Evolutionary conservation across 768 basidiomycete genomes (phyloP).

Genomic region (Fomitopsis pulvina): DNA sequence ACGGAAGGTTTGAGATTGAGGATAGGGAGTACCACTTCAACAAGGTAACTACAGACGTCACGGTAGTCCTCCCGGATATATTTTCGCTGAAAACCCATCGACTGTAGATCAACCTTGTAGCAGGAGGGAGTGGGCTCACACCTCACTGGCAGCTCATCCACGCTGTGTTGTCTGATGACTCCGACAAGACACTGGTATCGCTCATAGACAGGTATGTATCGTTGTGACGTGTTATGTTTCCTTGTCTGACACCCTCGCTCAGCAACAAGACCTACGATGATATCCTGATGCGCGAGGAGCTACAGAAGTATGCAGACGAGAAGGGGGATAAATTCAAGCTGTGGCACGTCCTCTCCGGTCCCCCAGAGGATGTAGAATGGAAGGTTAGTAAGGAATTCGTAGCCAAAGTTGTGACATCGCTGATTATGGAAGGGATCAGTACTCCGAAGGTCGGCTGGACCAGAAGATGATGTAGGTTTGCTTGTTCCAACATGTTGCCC

Average conservation of each 20-base stretch:
- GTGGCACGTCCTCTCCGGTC: constrained; percentile 13
- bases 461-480: constrained; percentile 14
- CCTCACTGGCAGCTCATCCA: constrained; percentile 22
- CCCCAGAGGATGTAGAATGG: constrained; percentile 8
- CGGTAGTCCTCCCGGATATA: neutral
- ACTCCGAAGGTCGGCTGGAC: constrained; percentile 8
- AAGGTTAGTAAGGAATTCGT: neutral
- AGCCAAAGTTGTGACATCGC: neutral
- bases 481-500: neutral
- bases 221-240: neutral
- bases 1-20: constrained; percentile 14
- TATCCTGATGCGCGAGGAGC: constrained; percentile 14
- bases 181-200: constrained; percentile 12
- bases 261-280: constrained; percentile 19
- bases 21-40: constrained; percentile 14
- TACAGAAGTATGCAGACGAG: constrained; percentile 14
- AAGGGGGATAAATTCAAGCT: constrained; percentile 14
- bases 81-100: neutral
- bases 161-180: constrained; percentile 12
- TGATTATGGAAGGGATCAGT: neutral
- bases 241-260: too few species aligned
- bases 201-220: constrained; percentile 14
- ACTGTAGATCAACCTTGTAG: constrained; percentile 18
- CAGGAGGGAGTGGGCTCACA: constrained; percentile 17
- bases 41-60: constrained; percentile 3